Conservation (phyloP, 2,329 filamentous ascomycete species). For the Keithomyces neogunnii region DNA sequence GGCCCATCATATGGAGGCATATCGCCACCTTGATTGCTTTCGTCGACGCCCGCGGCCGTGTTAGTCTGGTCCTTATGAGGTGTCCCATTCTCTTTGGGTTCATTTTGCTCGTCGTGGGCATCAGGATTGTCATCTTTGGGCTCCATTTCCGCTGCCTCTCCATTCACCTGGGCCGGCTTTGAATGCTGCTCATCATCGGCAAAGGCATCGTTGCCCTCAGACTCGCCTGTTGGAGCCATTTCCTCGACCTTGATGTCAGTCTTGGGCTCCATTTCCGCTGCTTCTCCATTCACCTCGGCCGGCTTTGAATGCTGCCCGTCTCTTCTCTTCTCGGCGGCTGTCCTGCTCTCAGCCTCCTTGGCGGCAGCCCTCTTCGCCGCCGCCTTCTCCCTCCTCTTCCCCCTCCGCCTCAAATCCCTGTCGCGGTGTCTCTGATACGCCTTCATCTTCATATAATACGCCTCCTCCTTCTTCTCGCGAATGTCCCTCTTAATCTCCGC, state of each 20-base stretch:
- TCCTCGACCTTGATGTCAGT: too few relatives aligned
- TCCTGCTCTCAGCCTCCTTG: slow-evolving; percentile 3
- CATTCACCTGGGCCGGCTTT: too few relatives aligned
- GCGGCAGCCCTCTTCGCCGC: slow-evolving; percentile 24
- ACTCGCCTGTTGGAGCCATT: too few relatives aligned
- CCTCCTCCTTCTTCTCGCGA: slow-evolving; percentile 28
- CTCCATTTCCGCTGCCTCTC: too few relatives aligned
- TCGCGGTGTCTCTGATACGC: slow-evolving; percentile 24
- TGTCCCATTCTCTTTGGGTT: too few relatives aligned
- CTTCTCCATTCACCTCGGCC: background rate
- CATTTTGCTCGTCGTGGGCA: too few relatives aligned
- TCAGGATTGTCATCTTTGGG: too few relatives aligned
- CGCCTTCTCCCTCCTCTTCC: slow-evolving; percentile 73
- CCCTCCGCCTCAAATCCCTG: slow-evolving; percentile 54
- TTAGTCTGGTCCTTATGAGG: too few relatives aligned
- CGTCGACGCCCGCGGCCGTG: too few relatives aligned
- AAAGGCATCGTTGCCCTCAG: too few relatives aligned
- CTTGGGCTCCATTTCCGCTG: background rate
- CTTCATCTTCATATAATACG: slow-evolving; percentile 27
- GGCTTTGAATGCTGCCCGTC: background rate
- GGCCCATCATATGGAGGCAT: background rate
- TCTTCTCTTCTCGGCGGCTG: slow-evolving; percentile 9
- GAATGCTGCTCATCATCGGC: too few relatives aligned
- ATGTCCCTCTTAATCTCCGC: slow-evolving; percentile 29
- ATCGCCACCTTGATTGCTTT: too few relatives aligned